Conservation (phyloP, 225 moss, liverwort and hornwort species). For the Antitrichia curtipendula region DNA sequence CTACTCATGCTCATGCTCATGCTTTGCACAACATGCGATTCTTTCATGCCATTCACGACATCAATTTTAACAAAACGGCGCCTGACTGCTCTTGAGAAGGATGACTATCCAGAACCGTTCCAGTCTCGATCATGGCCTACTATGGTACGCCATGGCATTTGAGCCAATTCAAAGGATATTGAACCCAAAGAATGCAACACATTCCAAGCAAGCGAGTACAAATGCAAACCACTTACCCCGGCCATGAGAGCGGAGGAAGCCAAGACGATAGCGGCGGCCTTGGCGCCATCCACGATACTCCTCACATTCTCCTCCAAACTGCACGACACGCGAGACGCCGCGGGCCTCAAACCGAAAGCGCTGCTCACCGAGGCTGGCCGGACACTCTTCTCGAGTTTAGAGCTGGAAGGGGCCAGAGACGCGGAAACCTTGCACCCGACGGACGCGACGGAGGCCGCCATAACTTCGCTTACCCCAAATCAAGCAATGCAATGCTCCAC, state of each 20-base stretch:
- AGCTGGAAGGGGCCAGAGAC: not conserved
- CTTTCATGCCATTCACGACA: not conserved
- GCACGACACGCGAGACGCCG: constrained; percentile 41
- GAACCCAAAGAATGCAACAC: not conserved
- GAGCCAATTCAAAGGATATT: not conserved
- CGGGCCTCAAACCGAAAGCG: constrained; percentile 46
- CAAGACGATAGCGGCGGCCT: constrained; percentile 64
- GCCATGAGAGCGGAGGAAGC: constrained; percentile 65
- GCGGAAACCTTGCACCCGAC: constrained; percentile 54
- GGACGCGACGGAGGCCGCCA: constrained; percentile 70
- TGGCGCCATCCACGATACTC: constrained; percentile 59
- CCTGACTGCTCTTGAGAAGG: not conserved
- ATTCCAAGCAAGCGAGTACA: not conserved
- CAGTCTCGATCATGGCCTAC: too few species aligned
- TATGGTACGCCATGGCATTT: not conserved
- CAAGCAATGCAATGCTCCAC: not conserved
- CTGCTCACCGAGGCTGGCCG: constrained; percentile 25
- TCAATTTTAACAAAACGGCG: not conserved
- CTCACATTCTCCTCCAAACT: constrained; percentile 55
- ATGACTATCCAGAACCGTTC: not conserved
- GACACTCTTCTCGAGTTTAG: constrained; percentile 10
- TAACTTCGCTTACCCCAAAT: not conserved
- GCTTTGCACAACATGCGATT: not conserved
- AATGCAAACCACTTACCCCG: constrained; percentile 19
- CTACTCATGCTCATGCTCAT: not conserved